Base-by-base conservation (phyloP, 1,139 yeast genomes). In the Meyerozyma athensensis region DNA sequence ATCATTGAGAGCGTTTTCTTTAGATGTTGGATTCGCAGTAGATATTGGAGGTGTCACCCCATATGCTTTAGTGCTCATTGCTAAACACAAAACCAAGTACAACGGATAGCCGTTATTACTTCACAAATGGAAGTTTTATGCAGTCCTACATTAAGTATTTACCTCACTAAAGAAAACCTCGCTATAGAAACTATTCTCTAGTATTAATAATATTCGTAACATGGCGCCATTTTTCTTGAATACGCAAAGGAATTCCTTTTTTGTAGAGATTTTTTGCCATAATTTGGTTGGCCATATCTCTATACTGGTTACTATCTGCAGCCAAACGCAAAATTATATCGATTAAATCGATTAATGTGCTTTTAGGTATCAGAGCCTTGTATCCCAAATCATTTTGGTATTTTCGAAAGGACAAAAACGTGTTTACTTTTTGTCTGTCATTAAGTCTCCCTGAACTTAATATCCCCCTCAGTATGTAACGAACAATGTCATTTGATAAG, bases 1-100 rank as follows among this genome's bases (percentile, higher is more conserved):
- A 52, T 86, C 96, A 57, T 92, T 92, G 39, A 89, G 62, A 17
- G 64, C 65, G 39, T 79, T 79, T 54, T 92, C 98, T 26, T 77
- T 77, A 1, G 90, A 79, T 0, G 95, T 84, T 1, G 98, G 92
- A 14, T 86, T 86, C 0, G 83, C 89, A 17, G 70, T 59, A 0
- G 97, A 86, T 33, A 92, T 85, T 1, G 97, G 97, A 20, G 83
- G 83, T 12, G 98, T 92, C 19, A 92, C 95, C 43, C 97, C 97
- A 51, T 74, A 85, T 30, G 62, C 42, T 41, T 46, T 43, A 8
- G 39, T 31, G 47, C 54, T 57, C 97, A 89, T 58, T 75, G 87
- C 36, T n/a, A n/a, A n/a, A n/a, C n/a, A n/a, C n/a, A n/a, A n/a
- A n/a, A 8, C 10, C 10, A 7, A 8, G 23, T 21, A 21, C 23